Percentiles rank a stretch among this genome's conserved stretches.
phyloP scores from a whole-genome alignment of 129 eudicot genomes.

The Mikania micrantha region DNA sequence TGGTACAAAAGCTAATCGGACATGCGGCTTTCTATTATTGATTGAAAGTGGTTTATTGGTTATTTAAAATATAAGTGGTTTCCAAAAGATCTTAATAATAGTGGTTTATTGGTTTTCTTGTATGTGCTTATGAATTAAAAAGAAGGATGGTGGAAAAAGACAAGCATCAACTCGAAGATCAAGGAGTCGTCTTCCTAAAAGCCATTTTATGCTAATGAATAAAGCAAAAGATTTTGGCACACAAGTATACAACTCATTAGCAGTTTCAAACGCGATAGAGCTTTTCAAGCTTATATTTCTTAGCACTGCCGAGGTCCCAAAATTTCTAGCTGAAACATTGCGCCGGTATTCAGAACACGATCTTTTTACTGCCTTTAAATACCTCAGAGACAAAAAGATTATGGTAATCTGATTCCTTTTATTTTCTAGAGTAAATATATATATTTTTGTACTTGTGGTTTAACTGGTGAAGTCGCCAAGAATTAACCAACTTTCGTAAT shows the following conservation, averaged over 20 bases:
- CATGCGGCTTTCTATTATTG: too few species aligned
- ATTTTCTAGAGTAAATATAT: background rate
- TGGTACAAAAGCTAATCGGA: too few species aligned
- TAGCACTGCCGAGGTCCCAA: slow-evolving; percentile 54
- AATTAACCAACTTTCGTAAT: background rate
- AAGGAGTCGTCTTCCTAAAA: slow-evolving; percentile 38
- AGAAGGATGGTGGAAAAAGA: slow-evolving; percentile 20
- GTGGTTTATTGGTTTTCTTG: background rate
- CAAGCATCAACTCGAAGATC: slow-evolving; percentile 37
- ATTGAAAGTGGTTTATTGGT: too few species aligned
- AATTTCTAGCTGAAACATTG: slow-evolving; percentile 71
- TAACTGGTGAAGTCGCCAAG: background rate
- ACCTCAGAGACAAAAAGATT: slow-evolving; percentile 69
- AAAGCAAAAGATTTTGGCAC: slow-evolving; percentile 28
- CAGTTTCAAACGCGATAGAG: slow-evolving; percentile 91
- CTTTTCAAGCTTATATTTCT: slow-evolving; percentile 83
- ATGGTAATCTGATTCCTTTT: slow-evolving; percentile 45
- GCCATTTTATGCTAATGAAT: slow-evolving; percentile 41
- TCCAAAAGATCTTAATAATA: too few species aligned
- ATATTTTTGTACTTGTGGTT: background rate
- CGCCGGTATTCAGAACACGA: slow-evolving; percentile 90
- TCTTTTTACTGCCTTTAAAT: slow-evolving; percentile 80
- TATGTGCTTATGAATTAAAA: slow-evolving; percentile 12
- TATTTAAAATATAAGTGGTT: too few species aligned
- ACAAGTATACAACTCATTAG: slow-evolving; percentile 56